Base-by-base conservation (phyloP, 2,329 filamentous ascomycete genomes). In the Diaporthe sp. region DNA sequence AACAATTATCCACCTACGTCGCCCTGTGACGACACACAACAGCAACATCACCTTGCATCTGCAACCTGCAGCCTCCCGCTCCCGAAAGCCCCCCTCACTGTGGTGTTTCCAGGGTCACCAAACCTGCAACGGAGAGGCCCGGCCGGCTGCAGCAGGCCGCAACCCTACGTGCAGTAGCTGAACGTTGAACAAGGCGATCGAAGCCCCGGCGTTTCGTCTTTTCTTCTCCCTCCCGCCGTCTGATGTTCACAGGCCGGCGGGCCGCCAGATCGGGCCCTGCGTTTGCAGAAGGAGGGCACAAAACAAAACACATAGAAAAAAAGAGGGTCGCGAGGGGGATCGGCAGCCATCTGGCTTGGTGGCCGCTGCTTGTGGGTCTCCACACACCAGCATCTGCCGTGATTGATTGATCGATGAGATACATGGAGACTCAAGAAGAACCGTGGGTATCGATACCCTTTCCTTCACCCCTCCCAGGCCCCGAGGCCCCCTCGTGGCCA, bases 1-100 rank as follows among this genome's bases (percentile, higher is more conserved):
- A 25, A 15, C 7, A 35, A 19, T 9, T 67, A 4, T 47, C n/a
- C 5, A 0, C 64, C 25, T 17, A 19, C 22, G 47, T 28, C 45
- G 15, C n/a, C 15, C 15, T 54, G 64, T 54, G 4, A 47, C 22
- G 47, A 9, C 40, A 22, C 64, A 68, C 47, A 35, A 50, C 57
- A 28, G 35, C 33, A 17, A 17, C 25, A n/a, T 47, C 28, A 33
- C 40, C 40, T 33, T 35, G 30, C 42, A 50, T 9, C 61, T 66
- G 61, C 61, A 66, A 50, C 5, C 61, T 66, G 61, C 61, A 66
- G 61, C 61, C 30, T 68, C 64, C 64, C 64, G 64, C 13, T 13
- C 40, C 58, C n/a, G 58, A 38, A 38, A 61, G 58, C 38, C 58
- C 38, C 61, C 15, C 28, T 28, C n/a, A 35, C 15, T 25, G n/a